Evolutionary conservation across 352 stramenopile species (phyloP).

Genomic region (Pythium folliculosum): DNA sequence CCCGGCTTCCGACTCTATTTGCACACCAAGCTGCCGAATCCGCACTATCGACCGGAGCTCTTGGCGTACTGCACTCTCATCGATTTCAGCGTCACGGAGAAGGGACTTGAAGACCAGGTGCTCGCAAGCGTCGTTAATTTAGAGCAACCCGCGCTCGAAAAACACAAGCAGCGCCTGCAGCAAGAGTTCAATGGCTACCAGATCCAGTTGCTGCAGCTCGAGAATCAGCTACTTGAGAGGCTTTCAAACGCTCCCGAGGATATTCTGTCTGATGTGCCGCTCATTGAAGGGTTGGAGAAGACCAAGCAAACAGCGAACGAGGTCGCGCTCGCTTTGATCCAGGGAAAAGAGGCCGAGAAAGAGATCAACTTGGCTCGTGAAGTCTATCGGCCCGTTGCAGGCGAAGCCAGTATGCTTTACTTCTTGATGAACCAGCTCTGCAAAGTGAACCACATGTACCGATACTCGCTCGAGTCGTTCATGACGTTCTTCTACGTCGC

Average conservation of each 20-base stretch:
- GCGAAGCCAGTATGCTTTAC: conserved; percentile 91
- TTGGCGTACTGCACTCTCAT: conserved; percentile 92
- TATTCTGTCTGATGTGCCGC: conserved; percentile 88
- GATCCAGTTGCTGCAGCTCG: conserved; percentile 89
- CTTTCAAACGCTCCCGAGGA: conserved; percentile 92
- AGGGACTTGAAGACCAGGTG: conserved; percentile 89
- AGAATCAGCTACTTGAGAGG: conserved; percentile 88
- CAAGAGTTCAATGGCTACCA: conserved; percentile 93
- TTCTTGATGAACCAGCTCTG: conserved; percentile 90
- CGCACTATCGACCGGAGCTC: conserved; percentile 92
- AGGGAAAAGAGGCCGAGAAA: conserved; percentile 86
- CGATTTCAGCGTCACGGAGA: conserved; percentile 94
- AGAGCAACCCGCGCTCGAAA: conserved; percentile 89
- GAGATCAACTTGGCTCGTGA: conserved; percentile 92
- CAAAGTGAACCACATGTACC: conserved; percentile 93
- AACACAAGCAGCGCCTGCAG: conserved; percentile 85
- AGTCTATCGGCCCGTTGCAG: conserved; percentile 88
- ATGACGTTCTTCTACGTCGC: conserved; percentile 88
- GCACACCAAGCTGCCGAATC: conserved; percentile 92
- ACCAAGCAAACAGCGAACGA: conserved; percentile 91
- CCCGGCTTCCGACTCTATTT: conserved; percentile 86
- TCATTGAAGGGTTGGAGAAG: conserved; percentile 92
- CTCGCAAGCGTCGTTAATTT: conserved; percentile 88
- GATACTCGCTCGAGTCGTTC: conserved; percentile 92
- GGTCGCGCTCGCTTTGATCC: conserved; percentile 77